phyloP scores from a whole-genome alignment of 768 basidiomycete genomes.

The Termitomyces sp. region DNA sequence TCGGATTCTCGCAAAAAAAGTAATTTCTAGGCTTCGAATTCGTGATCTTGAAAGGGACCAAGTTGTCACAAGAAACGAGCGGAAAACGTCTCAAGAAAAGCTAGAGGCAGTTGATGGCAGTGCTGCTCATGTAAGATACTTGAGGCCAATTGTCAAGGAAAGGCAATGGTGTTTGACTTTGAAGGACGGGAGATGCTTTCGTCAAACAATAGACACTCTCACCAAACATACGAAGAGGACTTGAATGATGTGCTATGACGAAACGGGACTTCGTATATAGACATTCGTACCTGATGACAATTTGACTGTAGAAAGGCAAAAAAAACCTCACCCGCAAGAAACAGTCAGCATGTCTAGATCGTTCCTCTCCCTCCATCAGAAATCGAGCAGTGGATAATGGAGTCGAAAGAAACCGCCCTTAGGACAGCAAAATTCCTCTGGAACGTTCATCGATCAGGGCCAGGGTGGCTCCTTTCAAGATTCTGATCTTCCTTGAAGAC shows the following conservation, averaged over 20 bases:
- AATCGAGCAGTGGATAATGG: neutral
- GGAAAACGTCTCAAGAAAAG: no score
- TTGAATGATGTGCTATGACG: neutral
- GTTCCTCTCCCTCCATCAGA: no score
- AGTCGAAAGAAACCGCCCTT: neutral
- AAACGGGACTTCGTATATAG: no score
- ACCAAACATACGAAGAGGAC: neutral
- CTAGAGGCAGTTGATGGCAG: no score
- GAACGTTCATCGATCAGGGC: slow-evolving; percentile 43
- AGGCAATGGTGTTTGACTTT: neutral
- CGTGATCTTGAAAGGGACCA: no score
- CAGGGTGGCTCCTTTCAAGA: slow-evolving; percentile 43
- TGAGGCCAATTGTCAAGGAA: neutral
- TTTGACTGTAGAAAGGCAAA: neutral
- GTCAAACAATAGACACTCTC: neutral
- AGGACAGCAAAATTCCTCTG: slow-evolving; percentile 39
- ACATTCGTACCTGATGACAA: neutral
- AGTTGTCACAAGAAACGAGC: no score
- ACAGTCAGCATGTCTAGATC: no score
- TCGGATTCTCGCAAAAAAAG: no score
- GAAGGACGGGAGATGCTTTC: neutral
- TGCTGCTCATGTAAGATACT: neutral
- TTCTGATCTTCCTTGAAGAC: slow-evolving; percentile 29
- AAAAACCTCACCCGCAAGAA: no score
- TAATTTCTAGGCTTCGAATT: no score